These are phyloP conservation scores for Graphiopsis chlorocephala DNA, from an alignment of 2,329 filamentous ascomycete species.

Conservation along the genomic window DNA sequence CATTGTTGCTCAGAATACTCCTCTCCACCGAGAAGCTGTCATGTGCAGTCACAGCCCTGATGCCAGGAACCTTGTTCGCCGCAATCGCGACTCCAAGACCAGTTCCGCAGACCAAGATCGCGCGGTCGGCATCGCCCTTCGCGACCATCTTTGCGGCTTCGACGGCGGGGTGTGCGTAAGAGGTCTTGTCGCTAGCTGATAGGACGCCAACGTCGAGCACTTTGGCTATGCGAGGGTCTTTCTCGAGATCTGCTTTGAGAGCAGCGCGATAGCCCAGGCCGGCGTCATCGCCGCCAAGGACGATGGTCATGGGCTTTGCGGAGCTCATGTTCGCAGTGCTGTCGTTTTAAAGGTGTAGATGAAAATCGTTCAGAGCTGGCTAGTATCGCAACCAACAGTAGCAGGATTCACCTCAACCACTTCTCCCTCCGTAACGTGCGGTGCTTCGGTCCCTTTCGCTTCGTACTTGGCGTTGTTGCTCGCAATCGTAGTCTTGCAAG, in stretches of 20 bases:
- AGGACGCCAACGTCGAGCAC: conserved; percentile 74
- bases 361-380: conserved; percentile 27
- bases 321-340: conserved; percentile 22
- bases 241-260: conserved; percentile 69
- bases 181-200: conserved; percentile 66
- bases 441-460: conserved; percentile 30
- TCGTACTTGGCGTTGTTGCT: conserved; percentile 38
- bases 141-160: conserved; percentile 65
- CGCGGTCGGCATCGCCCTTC: conserved; percentile 68
- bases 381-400: conserved; percentile 31
- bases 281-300: conserved; percentile 67
- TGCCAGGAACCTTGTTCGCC: conserved; percentile 84
- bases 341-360: not conserved
- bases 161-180: conserved; percentile 77
- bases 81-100: conserved; percentile 82
- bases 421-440: conserved; percentile 20
- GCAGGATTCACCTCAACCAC: conserved; percentile 20
- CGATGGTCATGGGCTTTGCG: conserved; percentile 47
- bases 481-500: conserved; percentile 34
- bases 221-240: conserved; percentile 63
- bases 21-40: conserved; percentile 82
- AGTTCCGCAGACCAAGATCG: conserved; percentile 79
- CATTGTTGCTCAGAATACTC: conserved; percentile 77
- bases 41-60: conserved; percentile 85
- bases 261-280: conserved; percentile 75